Evolutionary conservation across 2,329 filamentous ascomycete genomes (phyloP).

Genomic region (Colletotrichum magnum): DNA sequence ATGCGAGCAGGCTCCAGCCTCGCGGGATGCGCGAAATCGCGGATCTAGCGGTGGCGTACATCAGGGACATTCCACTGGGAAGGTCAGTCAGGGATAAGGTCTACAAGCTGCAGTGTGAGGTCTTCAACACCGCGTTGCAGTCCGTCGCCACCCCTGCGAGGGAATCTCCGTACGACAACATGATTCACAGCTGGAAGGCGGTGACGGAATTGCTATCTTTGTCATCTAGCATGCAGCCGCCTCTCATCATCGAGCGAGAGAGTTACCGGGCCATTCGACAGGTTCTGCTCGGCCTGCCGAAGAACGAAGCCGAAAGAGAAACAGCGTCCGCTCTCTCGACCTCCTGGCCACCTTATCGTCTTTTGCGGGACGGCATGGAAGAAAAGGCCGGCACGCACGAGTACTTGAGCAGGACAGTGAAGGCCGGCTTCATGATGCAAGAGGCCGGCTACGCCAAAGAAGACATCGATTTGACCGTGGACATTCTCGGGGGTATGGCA

Average conservation of each 20-base stretch:
- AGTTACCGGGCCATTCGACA: slow-evolving; percentile 69
- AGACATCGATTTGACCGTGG: slow-evolving; percentile 63
- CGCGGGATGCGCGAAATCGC: slow-evolving; percentile 48
- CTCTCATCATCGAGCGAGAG: slow-evolving; percentile 63
- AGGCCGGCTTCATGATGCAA: slow-evolving; percentile 67
- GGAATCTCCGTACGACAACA: slow-evolving; percentile 52
- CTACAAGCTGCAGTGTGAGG: slow-evolving; percentile 47
- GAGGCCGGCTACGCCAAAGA: slow-evolving; percentile 68
- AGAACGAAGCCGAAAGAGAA: slow-evolving; percentile 64
- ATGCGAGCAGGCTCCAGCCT: slow-evolving; percentile 46
- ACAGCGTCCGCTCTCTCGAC: slow-evolving; percentile 63
- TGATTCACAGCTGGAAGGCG: slow-evolving; percentile 69
- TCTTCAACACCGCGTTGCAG: slow-evolving; percentile 54
- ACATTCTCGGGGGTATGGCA: slow-evolving; percentile 67
- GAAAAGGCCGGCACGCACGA: slow-evolving; percentile 66
- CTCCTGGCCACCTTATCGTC: slow-evolving; percentile 73
- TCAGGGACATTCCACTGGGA: slow-evolving; percentile 44
- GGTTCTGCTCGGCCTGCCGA: slow-evolving; percentile 68
- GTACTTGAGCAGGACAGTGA: slow-evolving; percentile 67
- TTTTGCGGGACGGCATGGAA: slow-evolving; percentile 71
- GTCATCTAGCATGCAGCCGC: slow-evolving; percentile 62
- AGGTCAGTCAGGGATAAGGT: slow-evolving; percentile 13
- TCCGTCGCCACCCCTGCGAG: slow-evolving; percentile 50
- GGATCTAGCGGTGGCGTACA: slow-evolving; percentile 48
- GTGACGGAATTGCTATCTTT: slow-evolving; percentile 67